Conservation (phyloP, 495 filamentous ascomycete species). For the Aspergillus olivimuriae region DNA sequence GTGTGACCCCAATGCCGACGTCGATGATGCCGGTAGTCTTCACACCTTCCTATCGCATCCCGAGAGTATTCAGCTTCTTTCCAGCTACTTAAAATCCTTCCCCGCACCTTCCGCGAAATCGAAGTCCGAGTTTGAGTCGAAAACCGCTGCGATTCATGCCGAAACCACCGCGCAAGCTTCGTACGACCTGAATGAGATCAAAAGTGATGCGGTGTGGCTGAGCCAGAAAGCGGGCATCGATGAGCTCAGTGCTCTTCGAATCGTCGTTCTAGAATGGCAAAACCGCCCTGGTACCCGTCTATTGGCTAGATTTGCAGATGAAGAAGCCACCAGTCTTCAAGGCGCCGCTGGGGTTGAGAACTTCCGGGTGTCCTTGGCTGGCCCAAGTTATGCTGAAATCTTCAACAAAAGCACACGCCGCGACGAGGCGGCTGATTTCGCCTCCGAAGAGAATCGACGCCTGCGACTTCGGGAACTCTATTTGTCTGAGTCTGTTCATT, state of each 20-base stretch:
- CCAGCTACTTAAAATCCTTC: slow-evolving; percentile 58
- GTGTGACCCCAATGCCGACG: slow-evolving; percentile 43
- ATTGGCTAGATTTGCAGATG: slow-evolving; percentile 55
- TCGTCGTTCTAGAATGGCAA: slow-evolving; percentile 81
- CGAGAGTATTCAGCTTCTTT: slow-evolving; percentile 58
- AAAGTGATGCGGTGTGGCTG: slow-evolving; percentile 80
- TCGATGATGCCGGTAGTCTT: slow-evolving; percentile 43
- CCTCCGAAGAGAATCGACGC: slow-evolving; percentile 49
- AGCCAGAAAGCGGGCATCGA: slow-evolving; percentile 69
- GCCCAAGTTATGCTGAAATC: slow-evolving; percentile 34
- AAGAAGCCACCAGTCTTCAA: slow-evolving; percentile 61
- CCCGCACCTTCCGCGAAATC: slow-evolving; percentile 49
- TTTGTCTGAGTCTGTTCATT: slow-evolving; percentile 55
- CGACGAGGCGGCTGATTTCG: slow-evolving; percentile 50
- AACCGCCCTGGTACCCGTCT: slow-evolving; percentile 59
- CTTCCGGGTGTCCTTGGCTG: slow-evolving; percentile 43
- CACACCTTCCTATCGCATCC: slow-evolving; percentile 61
- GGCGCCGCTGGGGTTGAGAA: slow-evolving; percentile 57
- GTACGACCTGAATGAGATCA: slow-evolving; percentile 75
- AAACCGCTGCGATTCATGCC: slow-evolving; percentile 85
- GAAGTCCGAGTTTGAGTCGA: slow-evolving; percentile 73
- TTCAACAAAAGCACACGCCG: slow-evolving; percentile 24
- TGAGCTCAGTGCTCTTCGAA: slow-evolving; percentile 74
- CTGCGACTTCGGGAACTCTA: slow-evolving; percentile 60
- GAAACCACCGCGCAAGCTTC: slow-evolving; percentile 59